A percentile compares a stretch with the other conserved stretches of the same genome.
Evolutionary conservation across 148 eudicot species (phyloP).

Genomic region (Selenicereus undatus): DNA sequence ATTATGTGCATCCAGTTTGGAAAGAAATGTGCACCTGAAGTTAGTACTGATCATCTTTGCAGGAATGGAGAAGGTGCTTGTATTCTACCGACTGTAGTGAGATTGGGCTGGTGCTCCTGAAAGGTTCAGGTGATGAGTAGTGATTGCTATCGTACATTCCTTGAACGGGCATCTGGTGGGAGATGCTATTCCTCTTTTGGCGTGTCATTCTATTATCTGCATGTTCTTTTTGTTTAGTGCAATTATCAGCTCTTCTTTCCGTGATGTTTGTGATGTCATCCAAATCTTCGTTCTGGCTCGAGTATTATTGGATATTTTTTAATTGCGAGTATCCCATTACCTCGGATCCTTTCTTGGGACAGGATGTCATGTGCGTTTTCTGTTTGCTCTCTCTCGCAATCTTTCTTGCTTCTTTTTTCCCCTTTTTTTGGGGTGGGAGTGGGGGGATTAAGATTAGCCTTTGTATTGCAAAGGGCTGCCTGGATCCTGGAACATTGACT

Average conservation of each 20-base stretch:
- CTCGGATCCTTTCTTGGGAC: neutral
- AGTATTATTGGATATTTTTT: neutral
- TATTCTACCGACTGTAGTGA: constrained; percentile 90
- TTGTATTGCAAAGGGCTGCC: too few relatives aligned
- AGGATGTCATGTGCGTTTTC: too few relatives aligned
- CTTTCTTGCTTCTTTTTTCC: too few relatives aligned
- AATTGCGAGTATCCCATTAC: neutral
- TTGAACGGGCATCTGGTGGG: neutral
- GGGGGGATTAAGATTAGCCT: too few relatives aligned
- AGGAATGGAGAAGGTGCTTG: constrained; percentile 79
- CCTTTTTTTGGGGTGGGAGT: too few relatives aligned
- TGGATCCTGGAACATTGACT: too few relatives aligned
- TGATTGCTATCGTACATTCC: constrained; percentile 9
- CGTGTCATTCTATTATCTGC: too few relatives aligned
- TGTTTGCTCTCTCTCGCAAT: too few relatives aligned
- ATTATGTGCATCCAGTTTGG: neutral
- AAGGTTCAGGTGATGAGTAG: constrained; percentile 61
- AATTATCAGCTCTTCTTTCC: neutral
- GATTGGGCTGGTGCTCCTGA: constrained; percentile 70
- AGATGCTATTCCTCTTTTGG: neutral
- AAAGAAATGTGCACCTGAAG: constrained; percentile 10
- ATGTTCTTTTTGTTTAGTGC: too few relatives aligned
- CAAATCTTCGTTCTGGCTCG: neutral
- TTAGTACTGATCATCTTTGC: constrained; percentile 22
- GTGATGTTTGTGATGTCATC: neutral